Conservation (phyloP, 495 filamentous ascomycete species). For the Pyrenula aspistea region DNA sequence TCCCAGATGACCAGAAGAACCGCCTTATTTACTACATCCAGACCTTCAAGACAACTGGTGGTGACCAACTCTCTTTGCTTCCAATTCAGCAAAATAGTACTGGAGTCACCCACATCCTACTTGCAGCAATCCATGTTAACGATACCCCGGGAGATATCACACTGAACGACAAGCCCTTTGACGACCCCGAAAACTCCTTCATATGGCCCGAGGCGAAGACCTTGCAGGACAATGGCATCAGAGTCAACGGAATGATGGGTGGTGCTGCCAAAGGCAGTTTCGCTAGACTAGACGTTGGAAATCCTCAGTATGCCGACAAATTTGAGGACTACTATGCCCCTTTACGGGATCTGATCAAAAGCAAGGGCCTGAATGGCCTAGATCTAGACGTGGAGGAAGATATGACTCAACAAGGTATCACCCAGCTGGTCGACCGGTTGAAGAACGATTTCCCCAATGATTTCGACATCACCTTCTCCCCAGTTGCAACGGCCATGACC, state of each 20-base stretch:
- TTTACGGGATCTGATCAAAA: constrained; percentile 44
- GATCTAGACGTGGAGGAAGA: constrained; percentile 77
- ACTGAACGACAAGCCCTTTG: constrained; percentile 62
- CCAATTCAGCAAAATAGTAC: constrained; percentile 49
- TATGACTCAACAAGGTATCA: constrained; percentile 59
- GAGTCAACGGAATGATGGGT: constrained; percentile 71
- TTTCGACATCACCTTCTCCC: constrained; percentile 69
- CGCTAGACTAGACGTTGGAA: constrained; percentile 44
- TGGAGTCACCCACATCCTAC: constrained; percentile 61
- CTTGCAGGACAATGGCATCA: constrained; percentile 52
- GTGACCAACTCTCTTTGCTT: constrained; percentile 53
- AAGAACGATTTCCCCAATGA: constrained; percentile 54
- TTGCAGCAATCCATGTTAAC: constrained; percentile 76
- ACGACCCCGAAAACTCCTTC: constrained; percentile 38
- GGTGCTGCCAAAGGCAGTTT: constrained; percentile 66
- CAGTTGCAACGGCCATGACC: constrained; percentile 61
- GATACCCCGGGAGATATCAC: constrained; percentile 44
- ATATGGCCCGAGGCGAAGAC: constrained; percentile 62
- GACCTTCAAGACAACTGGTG: constrained; percentile 42
- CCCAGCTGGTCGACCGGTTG: constrained; percentile 59
- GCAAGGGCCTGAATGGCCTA: constrained; percentile 51
- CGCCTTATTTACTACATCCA: constrained; percentile 62
- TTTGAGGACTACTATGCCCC: constrained; percentile 61
- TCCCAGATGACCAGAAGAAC: constrained; percentile 14
- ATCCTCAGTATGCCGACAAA: constrained; percentile 7